A percentile compares a stretch with the other conserved stretches of the same genome.
Evolutionary conservation across 495 filamentous ascomycete species (phyloP).

Genomic region (Podospora bellae-mahoneyi): DNA sequence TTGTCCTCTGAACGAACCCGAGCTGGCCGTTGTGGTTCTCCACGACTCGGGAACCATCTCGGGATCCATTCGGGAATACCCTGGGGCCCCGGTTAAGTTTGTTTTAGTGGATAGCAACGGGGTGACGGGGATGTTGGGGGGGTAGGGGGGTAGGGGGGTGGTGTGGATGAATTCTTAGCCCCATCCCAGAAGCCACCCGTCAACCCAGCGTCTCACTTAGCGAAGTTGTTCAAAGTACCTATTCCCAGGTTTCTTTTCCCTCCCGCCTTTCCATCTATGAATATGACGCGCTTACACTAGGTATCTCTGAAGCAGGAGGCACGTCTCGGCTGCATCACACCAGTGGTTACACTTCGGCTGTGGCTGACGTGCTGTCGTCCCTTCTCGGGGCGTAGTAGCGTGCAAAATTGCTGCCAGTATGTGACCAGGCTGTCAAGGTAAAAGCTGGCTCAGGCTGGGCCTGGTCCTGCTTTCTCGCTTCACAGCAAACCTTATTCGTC

Average conservation of each 20-base stretch:
- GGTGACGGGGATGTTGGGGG: not conserved
- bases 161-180: not conserved
- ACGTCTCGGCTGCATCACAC: not conserved
- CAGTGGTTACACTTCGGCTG: not conserved
- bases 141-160: too few relatives aligned
- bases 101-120: not conserved
- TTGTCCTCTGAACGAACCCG: not conserved
- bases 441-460: not conserved
- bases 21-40: not conserved
- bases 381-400: not conserved
- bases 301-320: not conserved
- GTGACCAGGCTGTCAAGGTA: not conserved
- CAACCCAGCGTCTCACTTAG: not conserved
- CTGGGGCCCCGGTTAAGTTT: not conserved
- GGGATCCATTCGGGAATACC: not conserved
- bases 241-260: not conserved
- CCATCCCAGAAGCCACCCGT: not conserved
- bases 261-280: not conserved
- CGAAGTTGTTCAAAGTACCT: not conserved
- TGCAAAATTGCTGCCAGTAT: not conserved
- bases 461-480: not conserved
- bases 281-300: not conserved
- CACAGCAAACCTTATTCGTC: not conserved
- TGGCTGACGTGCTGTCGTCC: not conserved
- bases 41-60: not conserved